phyloP scores from a whole-genome alignment of 768 basidiomycete genomes.

The Collybiopsis luxurians region DNA sequence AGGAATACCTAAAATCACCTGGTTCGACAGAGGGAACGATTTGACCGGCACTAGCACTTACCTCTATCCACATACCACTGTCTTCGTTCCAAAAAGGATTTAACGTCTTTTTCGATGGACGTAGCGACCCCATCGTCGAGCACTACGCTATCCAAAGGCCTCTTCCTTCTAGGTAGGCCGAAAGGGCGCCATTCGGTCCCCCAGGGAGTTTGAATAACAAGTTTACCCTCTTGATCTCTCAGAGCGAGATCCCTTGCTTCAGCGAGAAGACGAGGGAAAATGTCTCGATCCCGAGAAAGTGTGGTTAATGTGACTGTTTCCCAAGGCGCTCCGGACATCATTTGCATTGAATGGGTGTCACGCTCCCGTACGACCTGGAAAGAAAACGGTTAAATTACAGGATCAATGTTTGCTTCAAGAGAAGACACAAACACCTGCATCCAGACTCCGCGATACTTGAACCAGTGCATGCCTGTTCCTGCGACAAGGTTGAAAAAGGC shows the following conservation, averaged over 20 bases:
- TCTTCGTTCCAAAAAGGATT: conserved; percentile 76
- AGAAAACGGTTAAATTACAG: neutral
- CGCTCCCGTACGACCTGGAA: conserved; percentile 88
- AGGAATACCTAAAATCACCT: conserved; percentile 70
- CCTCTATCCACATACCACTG: conserved; percentile 98
- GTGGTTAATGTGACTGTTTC: conserved; percentile 95
- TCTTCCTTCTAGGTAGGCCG: conserved; percentile 84
- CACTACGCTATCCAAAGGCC: conserved; percentile 87
- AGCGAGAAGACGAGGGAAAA: conserved; percentile 77
- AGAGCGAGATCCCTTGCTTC: conserved; percentile 92
- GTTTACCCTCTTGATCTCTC: conserved; percentile 85
- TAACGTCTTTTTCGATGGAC: conserved; percentile 77
- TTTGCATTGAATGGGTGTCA: conserved; percentile 87
- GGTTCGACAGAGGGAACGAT: neutral
- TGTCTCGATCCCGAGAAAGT: conserved; percentile 76
- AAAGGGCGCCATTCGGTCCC: conserved; percentile 96
- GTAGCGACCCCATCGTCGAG: conserved; percentile 81
- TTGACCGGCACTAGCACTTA: conserved; percentile 28
- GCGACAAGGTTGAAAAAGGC: conserved; percentile 93
- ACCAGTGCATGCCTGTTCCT: conserved; percentile 92
- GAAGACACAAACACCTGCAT: conserved; percentile 66
- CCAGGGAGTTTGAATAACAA: conserved; percentile 96
- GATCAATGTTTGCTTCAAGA: neutral
- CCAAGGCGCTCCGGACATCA: conserved; percentile 93
- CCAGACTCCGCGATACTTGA: conserved; percentile 90